phyloP scores from a whole-genome alignment of 2,329 filamentous ascomycete species.

The Fusarium agapanthi region DNA sequence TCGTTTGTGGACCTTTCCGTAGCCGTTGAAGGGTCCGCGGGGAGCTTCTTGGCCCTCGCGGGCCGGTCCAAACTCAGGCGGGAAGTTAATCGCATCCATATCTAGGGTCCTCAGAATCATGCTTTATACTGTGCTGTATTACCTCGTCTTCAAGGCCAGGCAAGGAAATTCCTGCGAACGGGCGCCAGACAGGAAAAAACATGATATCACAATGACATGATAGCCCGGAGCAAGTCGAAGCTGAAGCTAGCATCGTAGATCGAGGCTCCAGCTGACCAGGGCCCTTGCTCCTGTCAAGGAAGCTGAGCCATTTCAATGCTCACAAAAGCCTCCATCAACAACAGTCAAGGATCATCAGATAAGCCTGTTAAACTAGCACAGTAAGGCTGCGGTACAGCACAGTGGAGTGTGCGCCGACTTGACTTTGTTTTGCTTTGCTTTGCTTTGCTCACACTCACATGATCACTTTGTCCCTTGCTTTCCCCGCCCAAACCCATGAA shows the following conservation, averaged over 20 bases:
- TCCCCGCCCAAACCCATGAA: constrained; percentile 20
- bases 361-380: constrained; percentile 23
- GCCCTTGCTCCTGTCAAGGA: constrained; percentile 30
- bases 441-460: constrained; percentile 13
- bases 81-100: constrained; percentile 25
- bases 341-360: constrained; percentile 35
- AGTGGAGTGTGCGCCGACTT: constrained; percentile 23
- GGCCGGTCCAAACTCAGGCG: constrained; percentile 33
- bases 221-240: constrained; percentile 12
- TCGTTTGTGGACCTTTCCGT: constrained; percentile 15
- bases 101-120: constrained; percentile 3
- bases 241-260: constrained; percentile 29
- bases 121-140: constrained; percentile 10
- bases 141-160: background rate
- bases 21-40: constrained; percentile 28
- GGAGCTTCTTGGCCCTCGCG: constrained; percentile 23
- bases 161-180: constrained; percentile 4
- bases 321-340: constrained; percentile 15
- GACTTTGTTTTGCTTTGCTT: constrained; percentile 1
- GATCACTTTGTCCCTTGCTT: constrained; percentile 25
- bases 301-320: constrained; percentile 26
- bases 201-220: constrained; percentile 16
- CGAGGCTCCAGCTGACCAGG: constrained; percentile 37
- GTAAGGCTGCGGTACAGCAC: constrained; percentile 15
- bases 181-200: background rate